Percentiles rank a stretch among this genome's conserved stretches.
Conservation (phyloP, 139 green algal genomes). For the Edaphochlamys debaryana region DNA sequence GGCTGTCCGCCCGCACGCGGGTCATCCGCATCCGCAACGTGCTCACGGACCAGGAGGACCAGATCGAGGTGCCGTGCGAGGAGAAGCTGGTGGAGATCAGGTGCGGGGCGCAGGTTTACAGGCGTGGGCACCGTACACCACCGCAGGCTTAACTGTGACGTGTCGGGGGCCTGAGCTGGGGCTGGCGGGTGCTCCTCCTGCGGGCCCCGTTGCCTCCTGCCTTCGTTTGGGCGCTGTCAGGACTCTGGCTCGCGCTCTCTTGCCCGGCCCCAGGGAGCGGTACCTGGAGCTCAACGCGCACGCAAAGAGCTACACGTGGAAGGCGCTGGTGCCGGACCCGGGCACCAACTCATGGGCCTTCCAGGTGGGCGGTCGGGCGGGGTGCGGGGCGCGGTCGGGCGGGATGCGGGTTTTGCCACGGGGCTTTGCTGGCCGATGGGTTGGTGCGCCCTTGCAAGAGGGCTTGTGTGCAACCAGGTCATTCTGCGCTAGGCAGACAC, state of each 20-base stretch:
- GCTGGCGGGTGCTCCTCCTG: no score
- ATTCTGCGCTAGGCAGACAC: no score
- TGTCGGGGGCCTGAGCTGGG: no score
- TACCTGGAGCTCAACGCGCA: conserved; percentile 83
- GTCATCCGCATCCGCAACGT: conserved; percentile 88
- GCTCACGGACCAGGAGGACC: conserved; percentile 83
- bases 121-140: no score
- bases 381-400: neutral
- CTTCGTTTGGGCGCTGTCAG: no score
- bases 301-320: conserved; percentile 82
- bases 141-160: no score
- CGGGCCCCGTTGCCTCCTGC: no score
- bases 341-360: neutral
- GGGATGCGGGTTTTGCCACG: neutral
- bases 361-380: conserved; percentile 6
- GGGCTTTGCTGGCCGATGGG: no score
- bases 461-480: no score
- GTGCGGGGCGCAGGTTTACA: neutral
- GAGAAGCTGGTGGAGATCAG: conserved; percentile 82
- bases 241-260: no score
- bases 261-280: no score
- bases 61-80: conserved; percentile 78
- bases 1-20: conserved; percentile 55
- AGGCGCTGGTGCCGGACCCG: conserved; percentile 59
- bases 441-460: no score